phyloP scores from a whole-genome alignment of 1,284 basidiomycete genomes.

The Ustilago hordei region DNA sequence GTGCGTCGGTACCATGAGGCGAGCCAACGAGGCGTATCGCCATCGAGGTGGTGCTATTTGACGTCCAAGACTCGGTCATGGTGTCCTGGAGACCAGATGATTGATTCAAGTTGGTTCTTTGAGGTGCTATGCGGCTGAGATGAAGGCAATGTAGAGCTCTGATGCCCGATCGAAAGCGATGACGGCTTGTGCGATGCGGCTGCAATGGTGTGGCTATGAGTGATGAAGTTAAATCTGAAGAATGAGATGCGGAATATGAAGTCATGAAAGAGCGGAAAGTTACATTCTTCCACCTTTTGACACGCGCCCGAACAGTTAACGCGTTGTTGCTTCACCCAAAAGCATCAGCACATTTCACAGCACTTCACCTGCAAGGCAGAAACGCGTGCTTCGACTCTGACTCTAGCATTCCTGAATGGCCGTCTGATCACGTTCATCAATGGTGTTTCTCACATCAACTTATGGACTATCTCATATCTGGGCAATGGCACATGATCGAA shows the following conservation, averaged over 20 bases:
- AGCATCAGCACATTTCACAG: background rate
- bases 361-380: background rate
- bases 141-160: background rate
- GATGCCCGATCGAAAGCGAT: background rate
- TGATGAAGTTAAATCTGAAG: background rate
- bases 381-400: background rate
- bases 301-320: background rate
- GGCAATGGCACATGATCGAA: background rate
- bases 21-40: conserved; percentile 56
- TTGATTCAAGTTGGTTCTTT: background rate
- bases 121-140: background rate
- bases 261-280: background rate
- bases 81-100: background rate
- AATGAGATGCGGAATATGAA: background rate
- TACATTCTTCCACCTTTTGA: background rate
- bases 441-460: background rate
- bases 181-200: background rate
- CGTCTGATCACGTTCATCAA: background rate
- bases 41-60: conserved; percentile 59
- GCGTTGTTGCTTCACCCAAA: background rate
- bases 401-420: too few relatives aligned
- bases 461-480: background rate
- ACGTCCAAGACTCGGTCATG: conserved; percentile 60
- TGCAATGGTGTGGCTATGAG: background rate
- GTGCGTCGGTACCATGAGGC: conserved; percentile 34